Base-by-base conservation (phyloP, 176 grass and related monocot species). In the Musa troglodytarum region DNA sequence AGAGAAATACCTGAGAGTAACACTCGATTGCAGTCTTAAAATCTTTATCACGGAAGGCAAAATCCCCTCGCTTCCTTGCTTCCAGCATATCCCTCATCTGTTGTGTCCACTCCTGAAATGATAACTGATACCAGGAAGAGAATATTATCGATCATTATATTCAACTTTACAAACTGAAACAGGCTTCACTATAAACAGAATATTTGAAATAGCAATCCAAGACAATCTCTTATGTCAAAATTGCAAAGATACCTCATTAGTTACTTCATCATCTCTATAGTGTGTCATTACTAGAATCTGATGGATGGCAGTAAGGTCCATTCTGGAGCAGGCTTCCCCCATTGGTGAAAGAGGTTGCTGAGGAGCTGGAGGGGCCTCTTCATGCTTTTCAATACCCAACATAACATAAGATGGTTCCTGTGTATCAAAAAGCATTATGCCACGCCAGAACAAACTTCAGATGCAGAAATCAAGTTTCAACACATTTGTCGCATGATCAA, bases 51-150 rank as follows among this genome's bases (percentile, higher is more conserved):
- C 90, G 94, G 62, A 98, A 98, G 61, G 90, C 94, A 72, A 88
- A 87, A 81, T 98, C 94, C 1, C 94, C 94, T 62, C 86, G 82
- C 63, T 93, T 98, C 74, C 94, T 83, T 49, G 94, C 90, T 2
- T 98, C 94, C 67, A 98, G 21, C 94, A 93, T 98, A 78, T 98
- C 94, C 73, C 90, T 89, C 90, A 98, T 98, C 82, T 93, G 94
- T 53, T 98, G 90, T 75, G 94, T 98, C 94, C 94, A 98, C 78
- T 98, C 94, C 64, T 98, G 94, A 76, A 98, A 98, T 15, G 94
- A 98, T 65, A 93, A 76, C 94, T 98, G 84, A 76, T 81, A 79
- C 54, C 15, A 70, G 9, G 10, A 0, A 9, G 20, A 70, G 3
- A 50, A 50, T 13, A 68, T 2, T 9, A 70, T 43, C 34, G 64